Conservation (phyloP, 495 filamentous ascomycete species). For the Echria macrotheca region DNA sequence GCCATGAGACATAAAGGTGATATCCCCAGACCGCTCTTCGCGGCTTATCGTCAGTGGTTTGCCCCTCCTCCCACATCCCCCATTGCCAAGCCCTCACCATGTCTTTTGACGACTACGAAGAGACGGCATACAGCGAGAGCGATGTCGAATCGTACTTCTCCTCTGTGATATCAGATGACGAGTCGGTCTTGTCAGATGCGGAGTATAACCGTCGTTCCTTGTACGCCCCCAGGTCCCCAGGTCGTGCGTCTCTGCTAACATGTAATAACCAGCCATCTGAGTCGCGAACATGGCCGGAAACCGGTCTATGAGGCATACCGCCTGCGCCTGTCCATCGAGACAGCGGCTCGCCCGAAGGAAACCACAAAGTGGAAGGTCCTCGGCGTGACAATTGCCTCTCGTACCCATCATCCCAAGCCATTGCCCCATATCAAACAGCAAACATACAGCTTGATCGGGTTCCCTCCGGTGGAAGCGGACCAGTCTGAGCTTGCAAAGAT, state of each 20-base stretch:
- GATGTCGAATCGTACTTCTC: not conserved
- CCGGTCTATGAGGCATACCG: slow-evolving; percentile 12
- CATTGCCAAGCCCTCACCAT: no score
- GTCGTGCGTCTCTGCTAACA: slow-evolving; percentile 8
- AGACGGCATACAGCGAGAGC: not conserved
- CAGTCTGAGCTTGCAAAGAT: slow-evolving; percentile 17
- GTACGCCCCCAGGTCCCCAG: not conserved
- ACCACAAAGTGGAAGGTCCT: not conserved
- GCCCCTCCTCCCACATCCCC: not conserved
- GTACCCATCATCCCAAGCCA: no score
- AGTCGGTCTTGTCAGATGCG: slow-evolving; percentile 1
- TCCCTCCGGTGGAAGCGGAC: not conserved
- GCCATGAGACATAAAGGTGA: slow-evolving; percentile 2
- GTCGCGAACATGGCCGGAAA: not conserved
- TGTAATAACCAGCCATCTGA: not conserved
- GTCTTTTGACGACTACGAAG: not conserved
- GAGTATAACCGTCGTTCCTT: not conserved
- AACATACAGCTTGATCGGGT: not conserved
- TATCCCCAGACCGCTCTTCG: not conserved
- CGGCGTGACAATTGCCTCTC: no score
- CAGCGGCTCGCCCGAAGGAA: not conserved
- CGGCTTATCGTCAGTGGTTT: not conserved
- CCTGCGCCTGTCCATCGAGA: not conserved
- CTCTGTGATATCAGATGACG: not conserved
- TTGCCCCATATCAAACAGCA: not conserved